Percentiles rank a stretch among this genome's conserved stretches.
Conservation (phyloP, 2,329 filamentous ascomycete genomes). For the Pestalotiopsis sp. region DNA sequence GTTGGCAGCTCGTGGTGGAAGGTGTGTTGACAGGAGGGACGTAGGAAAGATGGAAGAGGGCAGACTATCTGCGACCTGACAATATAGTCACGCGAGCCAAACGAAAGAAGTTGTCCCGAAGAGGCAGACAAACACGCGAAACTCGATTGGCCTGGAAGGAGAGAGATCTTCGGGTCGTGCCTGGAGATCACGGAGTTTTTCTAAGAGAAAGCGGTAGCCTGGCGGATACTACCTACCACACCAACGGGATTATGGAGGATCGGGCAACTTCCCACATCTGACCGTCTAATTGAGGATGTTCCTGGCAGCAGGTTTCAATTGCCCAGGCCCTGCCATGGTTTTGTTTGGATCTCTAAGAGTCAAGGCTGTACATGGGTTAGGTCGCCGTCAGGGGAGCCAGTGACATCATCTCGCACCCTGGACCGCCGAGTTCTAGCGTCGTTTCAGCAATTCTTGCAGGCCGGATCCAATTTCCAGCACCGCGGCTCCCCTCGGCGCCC, state of each 20-base stretch:
- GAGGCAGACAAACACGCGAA: not conserved
- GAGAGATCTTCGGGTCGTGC: not conserved
- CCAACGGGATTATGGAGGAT: not conserved
- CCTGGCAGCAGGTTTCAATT: not conserved
- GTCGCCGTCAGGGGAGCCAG: not conserved
- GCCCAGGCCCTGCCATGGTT: conserved; percentile 12
- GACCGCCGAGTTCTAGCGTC: not conserved
- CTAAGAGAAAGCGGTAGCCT: not conserved
- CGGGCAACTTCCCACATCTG: not conserved
- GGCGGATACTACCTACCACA: not conserved
- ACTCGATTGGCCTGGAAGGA: not conserved
- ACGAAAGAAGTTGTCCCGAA: not conserved
- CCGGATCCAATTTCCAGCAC: not conserved
- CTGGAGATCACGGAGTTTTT: conserved; percentile 7
- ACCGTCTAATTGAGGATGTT: not conserved
- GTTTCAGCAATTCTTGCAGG: not conserved
- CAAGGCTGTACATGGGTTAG: conserved; percentile 3
- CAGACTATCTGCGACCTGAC: not conserved
- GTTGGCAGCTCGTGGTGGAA: not conserved
- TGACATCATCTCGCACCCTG: conserved; percentile 9
- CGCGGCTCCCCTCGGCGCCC: not conserved
- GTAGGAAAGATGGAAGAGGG: not conserved
- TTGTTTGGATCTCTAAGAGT: not conserved
- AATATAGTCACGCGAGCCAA: conserved; percentile 6
- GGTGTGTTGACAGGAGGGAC: not conserved